Evolutionary conservation across 2,329 filamentous ascomycete species (phyloP).

Genomic region (Rhexocercosporidium sp.): DNA sequence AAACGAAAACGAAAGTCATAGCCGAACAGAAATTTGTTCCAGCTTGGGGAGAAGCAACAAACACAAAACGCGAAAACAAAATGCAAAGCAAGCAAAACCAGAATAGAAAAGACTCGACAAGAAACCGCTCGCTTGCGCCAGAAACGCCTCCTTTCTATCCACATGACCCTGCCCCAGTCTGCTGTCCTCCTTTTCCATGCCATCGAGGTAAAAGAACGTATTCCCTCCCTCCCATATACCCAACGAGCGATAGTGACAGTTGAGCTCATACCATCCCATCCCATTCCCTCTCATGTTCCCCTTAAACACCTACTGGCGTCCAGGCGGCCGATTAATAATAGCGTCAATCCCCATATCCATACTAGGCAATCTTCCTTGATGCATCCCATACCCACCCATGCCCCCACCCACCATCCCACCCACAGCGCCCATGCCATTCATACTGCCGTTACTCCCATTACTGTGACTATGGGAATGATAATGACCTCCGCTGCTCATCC

Average conservation of each 20-base stretch:
- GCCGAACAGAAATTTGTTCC: background rate
- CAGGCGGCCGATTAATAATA: slow-evolving; percentile 56
- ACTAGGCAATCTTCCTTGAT: slow-evolving; percentile 53
- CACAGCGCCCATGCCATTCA: slow-evolving; percentile 4
- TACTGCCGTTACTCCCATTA: slow-evolving; percentile 17
- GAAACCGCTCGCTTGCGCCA: background rate
- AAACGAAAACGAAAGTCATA: background rate
- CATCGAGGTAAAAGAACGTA: background rate
- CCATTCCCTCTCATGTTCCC: background rate
- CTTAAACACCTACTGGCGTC: slow-evolving; percentile 5
- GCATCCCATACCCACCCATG: slow-evolving; percentile 5
- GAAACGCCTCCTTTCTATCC: slow-evolving; percentile 5
- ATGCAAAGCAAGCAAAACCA: background rate
- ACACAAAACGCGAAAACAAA: background rate
- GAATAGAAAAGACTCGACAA: background rate
- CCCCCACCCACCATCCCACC: background rate
- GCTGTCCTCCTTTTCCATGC: background rate
- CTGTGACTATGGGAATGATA: slow-evolving; percentile 25
- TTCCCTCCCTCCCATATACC: no score
- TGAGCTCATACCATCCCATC: background rate
- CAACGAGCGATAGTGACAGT: background rate
- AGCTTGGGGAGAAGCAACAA: background rate
- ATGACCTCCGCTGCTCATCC: background rate
- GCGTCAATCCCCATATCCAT: slow-evolving; percentile 66
- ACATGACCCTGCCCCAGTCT: background rate